These are phyloP conservation scores for Quercus glauca DNA, from an alignment of 306 rosid species.

Conservation along the genomic window DNA sequence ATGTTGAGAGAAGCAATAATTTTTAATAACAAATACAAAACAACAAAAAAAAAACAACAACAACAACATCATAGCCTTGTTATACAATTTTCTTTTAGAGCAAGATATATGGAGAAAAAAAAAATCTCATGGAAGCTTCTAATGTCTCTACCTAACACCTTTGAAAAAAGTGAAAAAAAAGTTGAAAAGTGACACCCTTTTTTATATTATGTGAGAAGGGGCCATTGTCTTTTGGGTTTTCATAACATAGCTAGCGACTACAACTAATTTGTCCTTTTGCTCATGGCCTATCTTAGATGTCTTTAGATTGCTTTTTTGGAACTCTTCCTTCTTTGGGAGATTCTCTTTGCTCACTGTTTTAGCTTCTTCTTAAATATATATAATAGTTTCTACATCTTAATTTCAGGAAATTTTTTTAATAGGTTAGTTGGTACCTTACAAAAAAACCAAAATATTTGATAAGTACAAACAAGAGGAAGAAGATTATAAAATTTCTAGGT, in stretches of 20 bases:
- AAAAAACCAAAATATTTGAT: background rate
- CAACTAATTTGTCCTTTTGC: constrained; percentile 13
- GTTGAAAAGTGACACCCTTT: constrained; percentile 29
- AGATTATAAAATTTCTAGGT: too few species aligned
- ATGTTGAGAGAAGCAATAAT: constrained; percentile 21
- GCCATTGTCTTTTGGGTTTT: constrained; percentile 14
- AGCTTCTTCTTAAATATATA: background rate
- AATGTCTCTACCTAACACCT: constrained; percentile 46
- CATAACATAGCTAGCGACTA: constrained; percentile 2
- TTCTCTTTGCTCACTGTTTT: background rate
- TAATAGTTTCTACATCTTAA: background rate
- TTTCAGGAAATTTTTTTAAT: background rate
- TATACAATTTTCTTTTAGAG: background rate
- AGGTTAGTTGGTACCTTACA: background rate
- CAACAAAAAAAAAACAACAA: background rate
- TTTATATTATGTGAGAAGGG: constrained; percentile 6
- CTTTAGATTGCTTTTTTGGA: constrained; percentile 13
- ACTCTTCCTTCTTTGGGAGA: constrained; percentile 18
- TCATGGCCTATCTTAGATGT: constrained; percentile 12
- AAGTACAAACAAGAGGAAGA: background rate
- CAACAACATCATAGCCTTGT: background rate
- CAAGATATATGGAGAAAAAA: background rate
- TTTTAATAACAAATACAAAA: background rate
- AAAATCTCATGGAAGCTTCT: constrained; percentile 50
- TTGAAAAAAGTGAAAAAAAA: constrained; percentile 33